These are phyloP conservation scores for Cenococcum geophilum DNA, from an alignment of 495 filamentous ascomycete genomes.

Conservation along the genomic window DNA sequence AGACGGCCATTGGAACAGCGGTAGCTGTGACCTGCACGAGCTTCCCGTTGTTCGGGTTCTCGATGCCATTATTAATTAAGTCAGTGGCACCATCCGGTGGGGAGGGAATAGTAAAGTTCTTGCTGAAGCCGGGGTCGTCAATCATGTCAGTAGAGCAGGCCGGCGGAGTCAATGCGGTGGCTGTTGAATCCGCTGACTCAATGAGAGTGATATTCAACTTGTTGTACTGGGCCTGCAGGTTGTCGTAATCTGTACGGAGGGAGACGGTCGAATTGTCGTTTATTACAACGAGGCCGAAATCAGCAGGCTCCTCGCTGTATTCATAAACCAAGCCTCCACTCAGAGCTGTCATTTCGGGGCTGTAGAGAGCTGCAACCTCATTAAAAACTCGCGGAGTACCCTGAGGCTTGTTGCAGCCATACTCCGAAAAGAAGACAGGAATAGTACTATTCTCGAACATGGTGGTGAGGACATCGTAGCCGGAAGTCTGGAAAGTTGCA, in stretches of 20 bases:
- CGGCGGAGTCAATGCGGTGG: conserved; percentile 48
- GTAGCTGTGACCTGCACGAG: conserved; percentile 53
- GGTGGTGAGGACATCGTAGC: conserved; percentile 64
- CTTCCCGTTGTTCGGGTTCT: conserved; percentile 50
- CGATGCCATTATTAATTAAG: conserved; percentile 54
- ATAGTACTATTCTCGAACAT: conserved; percentile 67
- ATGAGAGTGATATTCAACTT: conserved; percentile 65
- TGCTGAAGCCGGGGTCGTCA: conserved; percentile 53
- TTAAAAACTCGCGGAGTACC: conserved; percentile 67
- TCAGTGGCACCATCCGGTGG: conserved; percentile 47
- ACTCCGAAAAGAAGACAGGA: conserved; percentile 95
- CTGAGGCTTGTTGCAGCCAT: conserved; percentile 75
- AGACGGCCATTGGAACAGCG: conserved; percentile 48
- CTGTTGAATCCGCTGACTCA: conserved; percentile 50
- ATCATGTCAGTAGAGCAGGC: conserved; percentile 60
- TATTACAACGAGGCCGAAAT: conserved; percentile 73
- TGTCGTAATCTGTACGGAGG: conserved; percentile 66
- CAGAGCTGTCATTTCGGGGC: conserved; percentile 72
- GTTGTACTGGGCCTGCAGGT: conserved; percentile 65
- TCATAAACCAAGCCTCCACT: conserved; percentile 88
- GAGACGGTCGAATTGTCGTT: conserved; percentile 58
- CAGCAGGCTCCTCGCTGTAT: conserved; percentile 63
- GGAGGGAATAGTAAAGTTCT: conserved; percentile 67
- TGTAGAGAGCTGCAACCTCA: conserved; percentile 76
- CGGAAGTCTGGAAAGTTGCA: conserved; percentile 60